Base-by-base conservation (phyloP, 2,329 filamentous ascomycete species). In the Calonectria multiphialidica region DNA sequence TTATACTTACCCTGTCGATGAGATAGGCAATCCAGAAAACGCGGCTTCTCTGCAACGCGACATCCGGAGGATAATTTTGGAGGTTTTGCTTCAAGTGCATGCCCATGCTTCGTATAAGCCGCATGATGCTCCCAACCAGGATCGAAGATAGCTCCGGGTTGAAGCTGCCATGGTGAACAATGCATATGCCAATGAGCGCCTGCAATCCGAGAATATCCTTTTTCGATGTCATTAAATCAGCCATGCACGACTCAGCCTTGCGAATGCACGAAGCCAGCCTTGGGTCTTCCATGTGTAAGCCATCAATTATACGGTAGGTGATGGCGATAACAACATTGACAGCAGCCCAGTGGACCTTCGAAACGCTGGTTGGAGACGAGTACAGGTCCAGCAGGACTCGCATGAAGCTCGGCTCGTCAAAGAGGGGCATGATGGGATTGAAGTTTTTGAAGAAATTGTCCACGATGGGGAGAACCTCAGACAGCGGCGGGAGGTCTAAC, bases 11-110 rank as follows among this genome's bases (percentile, higher is more conserved):
- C 30, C 73, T 83, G 23, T 85, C 84, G 21, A 84, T 73, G 1
- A 78, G 72, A 21, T 85, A 85, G 5, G 79, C 77, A 9, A 84
- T 74, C 83, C 83, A 85, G 67, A 84, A 85, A 12, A 85, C 42
- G 5, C 82, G 81, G 12, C 72, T 61, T 57, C 82, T 80, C 9
- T 82, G 81, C 2, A 77, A 67, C 7, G 67, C 63, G 0, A 71
- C 72, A 0, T 66, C 40, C 9, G 37, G 65, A 7, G 71, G 30
- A 0, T 68, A 33, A 0, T 70, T 71, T 18, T 18, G 9, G 1
- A 63, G 25, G 13, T 59, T 47, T n/a, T 73, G 45, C 9, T 72
- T 77, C 10, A 82, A 80, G 37, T 84, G 80, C 23, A 85, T 59
- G 0, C 77, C 70, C n/a, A 84, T 50, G 8, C 75, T 78, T 63